Base-by-base conservation (phyloP, 768 basidiomycete genomes). In the Heimioporus sp. region DNA sequence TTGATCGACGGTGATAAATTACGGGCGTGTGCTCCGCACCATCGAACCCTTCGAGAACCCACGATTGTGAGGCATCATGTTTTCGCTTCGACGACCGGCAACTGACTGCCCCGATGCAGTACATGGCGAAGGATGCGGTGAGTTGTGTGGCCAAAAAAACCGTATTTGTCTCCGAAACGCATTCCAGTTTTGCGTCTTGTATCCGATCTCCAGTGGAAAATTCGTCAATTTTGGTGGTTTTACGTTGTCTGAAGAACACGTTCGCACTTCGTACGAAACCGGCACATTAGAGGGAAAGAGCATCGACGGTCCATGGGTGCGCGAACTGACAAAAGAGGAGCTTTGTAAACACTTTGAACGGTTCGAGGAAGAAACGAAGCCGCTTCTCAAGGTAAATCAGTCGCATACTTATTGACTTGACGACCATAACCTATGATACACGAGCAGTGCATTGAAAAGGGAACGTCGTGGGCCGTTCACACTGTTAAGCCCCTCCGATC, bases 211-310 rank as follows among this genome's bases (percentile, higher is more conserved):
- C 4, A 73, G 73, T 30, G 83, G 84, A 7, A 77, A 72, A 56
- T 66, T 76, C 53, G 70, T 90, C 57, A 90, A 87, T 58, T 75
- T 87, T 50, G 86, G 78, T 16, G 83, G 81, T 1, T 83, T 85
- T 59, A 72, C 67, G 21, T 64, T 76, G 17, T 69, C 72, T 21
- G 76, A 77, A 53, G 78, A 83, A 28, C 69, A 78, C n/a, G 78
- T 85, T 57, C 68, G 72, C 52, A 78, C 82, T 2, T 63, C 65
- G 20, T 81, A 68, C 32, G 21, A 66, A 35, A 11, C 37, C 1
- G 58, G 58, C 34, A 43, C 63, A 6, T 51, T 50, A 0, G 20
- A 34, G 9, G 63, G 64, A 50, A 52, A 16, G 19, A 16, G 16
- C 17, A 66, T 66, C 11, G 38, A 54, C 7, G 66, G 66, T 10